phyloP scores from a whole-genome alignment of 1,284 basidiomycete genomes.

The Caloboletus firmus region DNA sequence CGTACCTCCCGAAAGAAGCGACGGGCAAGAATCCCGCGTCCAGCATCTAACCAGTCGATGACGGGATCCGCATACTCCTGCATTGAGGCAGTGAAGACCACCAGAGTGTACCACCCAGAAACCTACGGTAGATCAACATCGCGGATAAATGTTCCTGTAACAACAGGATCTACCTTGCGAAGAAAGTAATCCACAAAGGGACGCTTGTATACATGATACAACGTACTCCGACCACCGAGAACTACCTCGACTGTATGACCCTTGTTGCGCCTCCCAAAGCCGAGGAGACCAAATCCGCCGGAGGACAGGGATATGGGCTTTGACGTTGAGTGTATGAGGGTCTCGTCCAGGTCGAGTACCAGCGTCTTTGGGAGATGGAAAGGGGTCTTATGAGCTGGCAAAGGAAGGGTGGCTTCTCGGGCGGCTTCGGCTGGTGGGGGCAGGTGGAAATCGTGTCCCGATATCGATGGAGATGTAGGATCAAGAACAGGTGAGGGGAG shows the following conservation, averaged over 20 bases:
- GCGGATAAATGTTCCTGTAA: neutral
- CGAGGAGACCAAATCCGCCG: constrained; percentile 61
- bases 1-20: constrained; percentile 90
- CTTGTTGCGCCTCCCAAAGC: constrained; percentile 61
- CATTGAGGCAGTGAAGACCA: constrained; percentile 98
- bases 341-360: constrained; percentile 96
- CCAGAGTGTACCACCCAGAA: constrained; percentile 97
- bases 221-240: constrained; percentile 82
- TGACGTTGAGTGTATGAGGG: constrained; percentile 95
- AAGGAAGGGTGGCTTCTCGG: constrained; percentile 50
- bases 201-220: constrained; percentile 98
- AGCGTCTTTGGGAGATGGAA: constrained; percentile 88
- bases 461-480: constrained; percentile 19
- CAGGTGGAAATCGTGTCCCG: constrained; percentile 13
- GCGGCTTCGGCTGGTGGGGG: constrained; percentile 34
- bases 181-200: constrained; percentile 97
- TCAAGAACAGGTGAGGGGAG: constrained; percentile 22
- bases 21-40: constrained; percentile 84
- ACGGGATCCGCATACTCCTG: constrained; percentile 99
- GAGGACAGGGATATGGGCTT: constrained; percentile 59
- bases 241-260: constrained; percentile 96
- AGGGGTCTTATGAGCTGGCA: constrained; percentile 56
- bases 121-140: constrained; percentile 56
- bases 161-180: constrained; percentile 63
- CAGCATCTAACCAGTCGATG: constrained; percentile 98